Percentiles rank a stretch among this genome's conserved stretches.
These are phyloP conservation scores for Fusarium sp. DNA, from an alignment of 2,329 filamentous ascomycete species.

Conservation along the genomic window DNA sequence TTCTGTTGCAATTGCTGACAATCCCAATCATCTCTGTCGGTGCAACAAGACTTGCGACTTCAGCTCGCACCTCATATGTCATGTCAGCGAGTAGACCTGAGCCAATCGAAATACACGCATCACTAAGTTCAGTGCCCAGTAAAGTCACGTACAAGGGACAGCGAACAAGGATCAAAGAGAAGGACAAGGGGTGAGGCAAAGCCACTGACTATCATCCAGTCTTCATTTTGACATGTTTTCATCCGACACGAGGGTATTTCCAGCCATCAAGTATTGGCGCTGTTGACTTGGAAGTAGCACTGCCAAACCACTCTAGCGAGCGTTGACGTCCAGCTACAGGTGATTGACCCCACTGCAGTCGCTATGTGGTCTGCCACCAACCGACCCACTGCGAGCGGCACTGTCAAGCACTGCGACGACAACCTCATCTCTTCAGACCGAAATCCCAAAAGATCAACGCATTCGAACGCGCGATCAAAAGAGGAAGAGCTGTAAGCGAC, in stretches of 20 bases:
- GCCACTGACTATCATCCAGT: too few species aligned
- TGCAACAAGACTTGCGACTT: background rate
- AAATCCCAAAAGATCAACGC: background rate
- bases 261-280: rapidly evolving
- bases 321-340: background rate
- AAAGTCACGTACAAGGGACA: rapidly evolving
- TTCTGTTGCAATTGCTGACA: background rate
- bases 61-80: background rate
- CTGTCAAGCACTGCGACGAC: background rate
- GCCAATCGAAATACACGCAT: background rate
- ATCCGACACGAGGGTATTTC: rapidly evolving
- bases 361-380: background rate
- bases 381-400: background rate
- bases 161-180: rapidly evolving
- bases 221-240: rapidly evolving
- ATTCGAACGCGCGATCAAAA: background rate
- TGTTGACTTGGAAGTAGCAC: background rate
- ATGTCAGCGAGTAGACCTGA: too few species aligned
- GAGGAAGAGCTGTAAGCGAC: background rate
- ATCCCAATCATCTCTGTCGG: background rate
- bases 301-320: background rate
- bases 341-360: background rate
- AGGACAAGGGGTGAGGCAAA: rapidly evolving
- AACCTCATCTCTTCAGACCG: background rate
- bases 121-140: background rate